Percentiles rank a stretch among this genome's conserved stretches.
Evolutionary conservation across 352 stramenopile genomes (phyloP).

Genomic region (Phytopythium aichiense): DNA sequence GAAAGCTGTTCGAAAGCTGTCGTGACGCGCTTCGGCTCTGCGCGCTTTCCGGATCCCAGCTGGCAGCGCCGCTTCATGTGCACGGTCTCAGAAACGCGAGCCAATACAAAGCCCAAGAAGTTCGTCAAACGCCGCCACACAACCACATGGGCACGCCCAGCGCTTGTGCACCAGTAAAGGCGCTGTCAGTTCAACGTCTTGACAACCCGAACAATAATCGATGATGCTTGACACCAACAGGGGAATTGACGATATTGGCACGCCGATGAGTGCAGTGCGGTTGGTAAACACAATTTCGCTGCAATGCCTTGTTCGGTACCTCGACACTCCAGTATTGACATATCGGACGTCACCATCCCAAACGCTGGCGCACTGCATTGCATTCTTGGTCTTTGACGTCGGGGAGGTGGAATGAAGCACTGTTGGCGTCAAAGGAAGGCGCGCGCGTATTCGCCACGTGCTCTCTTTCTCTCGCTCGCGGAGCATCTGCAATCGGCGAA

Average conservation of each 20-base stretch:
- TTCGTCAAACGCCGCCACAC: neutral
- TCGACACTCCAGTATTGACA: too few species aligned
- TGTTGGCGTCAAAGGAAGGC: too few species aligned
- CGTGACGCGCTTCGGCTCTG: neutral
- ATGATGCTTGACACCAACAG: conserved; percentile 17
- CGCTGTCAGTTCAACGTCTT: neutral
- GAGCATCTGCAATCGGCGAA: too few species aligned
- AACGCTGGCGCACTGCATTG: too few species aligned
- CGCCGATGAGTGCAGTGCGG: too few species aligned
- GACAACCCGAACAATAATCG: conserved; percentile 3
- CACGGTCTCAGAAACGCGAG: conserved; percentile 3
- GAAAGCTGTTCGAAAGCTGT: neutral
- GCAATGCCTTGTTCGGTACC: too few species aligned
- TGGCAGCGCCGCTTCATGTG: neutral
- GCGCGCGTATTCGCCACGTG: too few species aligned
- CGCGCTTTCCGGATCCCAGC: neutral
- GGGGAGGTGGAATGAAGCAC: too few species aligned
- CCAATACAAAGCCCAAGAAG: neutral
- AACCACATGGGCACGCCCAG: neutral
- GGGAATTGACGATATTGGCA: neutral
- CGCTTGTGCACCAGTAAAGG: neutral
- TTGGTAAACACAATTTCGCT: too few species aligned
- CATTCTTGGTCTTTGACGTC: too few species aligned
- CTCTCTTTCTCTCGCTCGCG: too few species aligned
- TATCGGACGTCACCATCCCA: too few species aligned